A percentile compares a stretch with the other conserved stretches of the same genome.
Conservation (phyloP, 2,329 filamentous ascomycete species). For the Diaporthe helianthi region DNA sequence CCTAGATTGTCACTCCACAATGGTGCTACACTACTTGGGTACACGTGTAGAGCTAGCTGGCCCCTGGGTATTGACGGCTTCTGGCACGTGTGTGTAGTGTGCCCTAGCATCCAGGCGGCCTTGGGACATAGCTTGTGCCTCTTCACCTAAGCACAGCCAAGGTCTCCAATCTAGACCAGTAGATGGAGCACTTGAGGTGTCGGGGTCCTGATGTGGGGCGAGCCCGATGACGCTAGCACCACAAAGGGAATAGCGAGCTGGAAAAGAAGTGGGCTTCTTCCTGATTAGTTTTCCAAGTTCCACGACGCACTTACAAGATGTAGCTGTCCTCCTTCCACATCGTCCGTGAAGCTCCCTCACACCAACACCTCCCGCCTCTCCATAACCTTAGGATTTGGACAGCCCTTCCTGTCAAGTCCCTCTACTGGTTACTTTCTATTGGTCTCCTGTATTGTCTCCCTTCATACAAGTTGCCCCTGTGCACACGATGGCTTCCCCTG, state of each 20-base stretch:
- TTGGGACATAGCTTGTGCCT: neutral
- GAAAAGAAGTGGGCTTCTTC: conserved; percentile 2
- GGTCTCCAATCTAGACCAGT: neutral
- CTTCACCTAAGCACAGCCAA: neutral
- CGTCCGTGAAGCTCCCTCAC: conserved; percentile 13
- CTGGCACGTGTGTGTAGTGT: conserved; percentile 3
- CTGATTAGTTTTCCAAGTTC: conserved; percentile 31
- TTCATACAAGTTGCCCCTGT: conserved; percentile 22
- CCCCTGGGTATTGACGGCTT: neutral
- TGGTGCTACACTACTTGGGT: neutral
- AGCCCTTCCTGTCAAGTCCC: conserved; percentile 35
- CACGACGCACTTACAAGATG: conserved; percentile 31
- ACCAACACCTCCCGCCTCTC: conserved; percentile 14
- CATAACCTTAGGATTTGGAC: conserved; percentile 31
- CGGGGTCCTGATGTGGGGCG: conserved; percentile 14
- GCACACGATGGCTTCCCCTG: conserved; percentile 51
- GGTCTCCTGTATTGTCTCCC: conserved; percentile 37
- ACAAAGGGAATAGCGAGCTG: conserved; percentile 6
- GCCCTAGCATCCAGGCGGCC: neutral
- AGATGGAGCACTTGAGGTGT: neutral
- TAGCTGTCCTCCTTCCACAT: conserved; percentile 15
- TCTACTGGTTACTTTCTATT: conserved; percentile 34
- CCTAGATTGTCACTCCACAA: neutral
- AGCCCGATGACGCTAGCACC: conserved; percentile 14
- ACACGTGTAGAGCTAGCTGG: neutral